Conservation (phyloP, 768 basidiomycete species). For the Agaricus blazei region DNA sequence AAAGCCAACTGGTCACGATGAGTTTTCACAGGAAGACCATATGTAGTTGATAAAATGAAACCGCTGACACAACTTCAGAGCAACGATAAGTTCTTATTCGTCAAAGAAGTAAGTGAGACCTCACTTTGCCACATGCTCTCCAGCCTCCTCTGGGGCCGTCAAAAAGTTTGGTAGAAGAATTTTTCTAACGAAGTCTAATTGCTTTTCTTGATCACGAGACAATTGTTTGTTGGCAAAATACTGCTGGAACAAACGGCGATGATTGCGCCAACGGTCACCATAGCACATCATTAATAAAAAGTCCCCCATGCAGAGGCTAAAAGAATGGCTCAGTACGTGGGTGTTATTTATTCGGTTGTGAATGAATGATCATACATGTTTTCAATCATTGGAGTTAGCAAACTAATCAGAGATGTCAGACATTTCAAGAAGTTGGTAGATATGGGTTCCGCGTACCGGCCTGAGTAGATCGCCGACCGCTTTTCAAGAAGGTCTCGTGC, state of each 20-base stretch:
- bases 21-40: slow-evolving; percentile 20
- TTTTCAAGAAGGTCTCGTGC: slow-evolving; percentile 12
- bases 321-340: neutral
- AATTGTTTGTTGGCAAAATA: slow-evolving; percentile 2
- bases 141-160: neutral
- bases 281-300: slow-evolving; percentile 9
- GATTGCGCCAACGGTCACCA: slow-evolving; percentile 8
- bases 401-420: too few species aligned
- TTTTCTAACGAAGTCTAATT: slow-evolving; percentile 10
- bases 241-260: slow-evolving; percentile 12
- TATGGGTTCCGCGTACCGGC: slow-evolving; percentile 3
- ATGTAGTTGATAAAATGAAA: slow-evolving; percentile 18
- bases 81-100: too few species aligned
- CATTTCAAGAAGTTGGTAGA: too few species aligned
- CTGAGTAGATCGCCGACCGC: slow-evolving; percentile 12
- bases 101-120: neutral
- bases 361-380: too few species aligned
- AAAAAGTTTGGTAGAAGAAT: slow-evolving; percentile 3
- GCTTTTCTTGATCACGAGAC: slow-evolving; percentile 9
- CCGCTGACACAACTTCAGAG: slow-evolving; percentile 11
- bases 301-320: slow-evolving; percentile 1
- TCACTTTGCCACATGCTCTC: slow-evolving; percentile 1
- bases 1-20: slow-evolving; percentile 20
- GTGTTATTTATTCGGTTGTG: too few species aligned
- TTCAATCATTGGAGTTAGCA: too few species aligned